These are phyloP conservation scores for Pezicula radicicola DNA, from an alignment of 2,329 filamentous ascomycete genomes.

Conservation along the genomic window DNA sequence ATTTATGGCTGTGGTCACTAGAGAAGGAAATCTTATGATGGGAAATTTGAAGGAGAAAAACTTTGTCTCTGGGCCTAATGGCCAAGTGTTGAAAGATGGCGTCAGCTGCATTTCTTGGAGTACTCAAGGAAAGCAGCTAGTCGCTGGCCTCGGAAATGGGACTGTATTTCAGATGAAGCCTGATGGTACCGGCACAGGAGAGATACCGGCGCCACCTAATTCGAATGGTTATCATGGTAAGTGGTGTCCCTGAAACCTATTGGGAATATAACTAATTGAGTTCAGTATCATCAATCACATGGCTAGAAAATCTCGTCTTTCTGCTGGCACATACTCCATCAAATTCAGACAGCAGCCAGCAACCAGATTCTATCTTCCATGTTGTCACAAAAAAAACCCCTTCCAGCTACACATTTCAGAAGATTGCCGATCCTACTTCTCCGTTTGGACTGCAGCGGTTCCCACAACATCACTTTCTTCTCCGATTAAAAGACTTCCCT, in stretches of 20 bases:
- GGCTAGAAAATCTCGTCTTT: conserved; percentile 87
- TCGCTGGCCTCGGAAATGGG: conserved; percentile 81
- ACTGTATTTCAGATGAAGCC: conserved; percentile 80
- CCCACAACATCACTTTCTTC: conserved; percentile 73
- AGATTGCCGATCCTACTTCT: conserved; percentile 70
- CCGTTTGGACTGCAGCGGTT: conserved; percentile 64
- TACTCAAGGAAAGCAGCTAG: conserved; percentile 85
- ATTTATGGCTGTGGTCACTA: conserved; percentile 77
- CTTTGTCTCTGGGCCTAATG: conserved; percentile 56
- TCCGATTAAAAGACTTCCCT: conserved; percentile 75
- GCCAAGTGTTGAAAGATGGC: conserved; percentile 64
- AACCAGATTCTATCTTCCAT: conserved; percentile 70
- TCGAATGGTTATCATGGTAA: conserved; percentile 66
- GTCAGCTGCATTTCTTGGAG: conserved; percentile 92
- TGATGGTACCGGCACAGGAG: conserved; percentile 71
- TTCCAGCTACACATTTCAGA: conserved; percentile 67
- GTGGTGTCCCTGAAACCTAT: conserved; percentile 23
- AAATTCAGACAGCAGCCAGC: conserved; percentile 47
- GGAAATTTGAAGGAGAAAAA: conserved; percentile 71
- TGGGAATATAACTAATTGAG: conserved; percentile 15
- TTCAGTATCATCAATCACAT: conserved; percentile 74
- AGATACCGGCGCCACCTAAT: conserved; percentile 74
- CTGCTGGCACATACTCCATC: conserved; percentile 74
- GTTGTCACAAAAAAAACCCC: conserved; percentile 66
- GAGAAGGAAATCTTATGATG: conserved; percentile 77